Conservation (phyloP, 1,284 basidiomycete genomes). For the Puccinia polysora region DNA sequence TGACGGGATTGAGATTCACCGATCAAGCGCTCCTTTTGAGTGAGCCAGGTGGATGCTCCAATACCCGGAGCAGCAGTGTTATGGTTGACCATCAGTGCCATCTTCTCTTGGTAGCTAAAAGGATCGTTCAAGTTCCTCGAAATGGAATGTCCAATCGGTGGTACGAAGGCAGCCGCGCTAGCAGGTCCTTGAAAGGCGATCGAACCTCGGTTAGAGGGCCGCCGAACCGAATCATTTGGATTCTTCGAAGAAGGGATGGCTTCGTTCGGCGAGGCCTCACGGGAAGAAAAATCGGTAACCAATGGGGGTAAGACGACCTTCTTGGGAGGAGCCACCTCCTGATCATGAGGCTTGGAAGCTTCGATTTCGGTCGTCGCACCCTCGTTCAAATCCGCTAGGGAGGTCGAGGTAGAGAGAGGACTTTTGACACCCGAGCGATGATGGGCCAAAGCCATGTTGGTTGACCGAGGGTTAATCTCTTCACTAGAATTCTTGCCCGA, state of each 20-base stretch:
- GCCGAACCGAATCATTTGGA: conserved; percentile 4
- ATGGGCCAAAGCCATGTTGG: conserved; percentile 1
- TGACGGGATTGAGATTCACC: conserved; percentile 55
- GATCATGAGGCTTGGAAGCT: background rate
- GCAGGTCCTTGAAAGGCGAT: conserved; percentile 53
- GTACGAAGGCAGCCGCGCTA: conserved; percentile 57
- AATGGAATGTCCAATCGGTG: conserved; percentile 57
- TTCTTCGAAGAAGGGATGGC: background rate
- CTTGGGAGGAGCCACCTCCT: background rate
- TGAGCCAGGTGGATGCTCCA: conserved; percentile 55
- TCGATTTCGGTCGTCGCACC: background rate
- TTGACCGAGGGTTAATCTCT: conserved; percentile 11
- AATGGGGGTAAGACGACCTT: conserved; percentile 28
- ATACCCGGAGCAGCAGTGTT: conserved; percentile 56
- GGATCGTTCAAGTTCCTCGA: conserved; percentile 51
- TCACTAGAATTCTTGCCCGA: conserved; percentile 16
- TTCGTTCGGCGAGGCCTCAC: background rate
- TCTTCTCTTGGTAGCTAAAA: conserved; percentile 54
- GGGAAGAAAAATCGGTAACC: conserved; percentile 33
- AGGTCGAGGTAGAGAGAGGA: conserved; percentile 40
- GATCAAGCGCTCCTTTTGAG: conserved; percentile 62
- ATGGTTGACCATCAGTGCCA: conserved; percentile 5
- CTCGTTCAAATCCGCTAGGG: conserved; percentile 15
- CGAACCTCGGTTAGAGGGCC: background rate
- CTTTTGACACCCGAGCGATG: conserved; percentile 23